Conservation (phyloP, 768 basidiomycete genomes). For the Scleroderma citrinum region DNA sequence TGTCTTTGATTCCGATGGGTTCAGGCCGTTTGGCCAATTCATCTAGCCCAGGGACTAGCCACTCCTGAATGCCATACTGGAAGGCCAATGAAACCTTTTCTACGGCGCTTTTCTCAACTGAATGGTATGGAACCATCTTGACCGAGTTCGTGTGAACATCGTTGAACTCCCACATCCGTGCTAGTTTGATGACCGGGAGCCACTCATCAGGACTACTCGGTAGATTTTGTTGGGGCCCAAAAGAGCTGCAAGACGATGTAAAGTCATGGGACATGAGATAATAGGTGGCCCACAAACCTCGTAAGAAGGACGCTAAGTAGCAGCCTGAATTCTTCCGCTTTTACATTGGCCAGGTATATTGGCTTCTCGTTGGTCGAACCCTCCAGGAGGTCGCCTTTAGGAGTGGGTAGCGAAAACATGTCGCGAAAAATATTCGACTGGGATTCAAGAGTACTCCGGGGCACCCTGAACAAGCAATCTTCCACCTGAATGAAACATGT, state of each 20-base stretch:
- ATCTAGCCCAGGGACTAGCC: constrained; percentile 28
- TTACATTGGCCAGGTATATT: constrained; percentile 18
- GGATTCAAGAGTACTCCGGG: constrained; percentile 16
- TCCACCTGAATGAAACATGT: constrained; percentile 20
- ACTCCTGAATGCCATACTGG: constrained; percentile 26
- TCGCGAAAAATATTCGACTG: constrained; percentile 21
- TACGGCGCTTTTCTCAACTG: constrained; percentile 6
- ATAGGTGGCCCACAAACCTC: constrained; percentile 3
- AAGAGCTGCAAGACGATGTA: not conserved
- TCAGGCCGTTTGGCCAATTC: constrained; percentile 14
- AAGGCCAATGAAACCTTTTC: constrained; percentile 28
- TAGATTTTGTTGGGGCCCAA: not conserved
- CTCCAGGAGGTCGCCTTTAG: constrained; percentile 8
- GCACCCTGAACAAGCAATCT: constrained; percentile 21
- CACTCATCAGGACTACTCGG: constrained; percentile 24
- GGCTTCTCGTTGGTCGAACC: constrained; percentile 17
- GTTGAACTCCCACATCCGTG: constrained; percentile 34
- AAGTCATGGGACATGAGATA: not conserved
- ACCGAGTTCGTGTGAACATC: constrained; percentile 26
- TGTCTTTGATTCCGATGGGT: constrained; percentile 13
- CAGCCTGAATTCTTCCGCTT: constrained; percentile 19
- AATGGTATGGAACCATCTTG: constrained; percentile 18
- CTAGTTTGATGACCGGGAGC: constrained; percentile 34
- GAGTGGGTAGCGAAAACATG: constrained; percentile 19
- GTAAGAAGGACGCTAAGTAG: constrained; percentile 21